phyloP scores from a whole-genome alignment of 371 early-diverging fungal species.

The Mortierella sp. region DNA sequence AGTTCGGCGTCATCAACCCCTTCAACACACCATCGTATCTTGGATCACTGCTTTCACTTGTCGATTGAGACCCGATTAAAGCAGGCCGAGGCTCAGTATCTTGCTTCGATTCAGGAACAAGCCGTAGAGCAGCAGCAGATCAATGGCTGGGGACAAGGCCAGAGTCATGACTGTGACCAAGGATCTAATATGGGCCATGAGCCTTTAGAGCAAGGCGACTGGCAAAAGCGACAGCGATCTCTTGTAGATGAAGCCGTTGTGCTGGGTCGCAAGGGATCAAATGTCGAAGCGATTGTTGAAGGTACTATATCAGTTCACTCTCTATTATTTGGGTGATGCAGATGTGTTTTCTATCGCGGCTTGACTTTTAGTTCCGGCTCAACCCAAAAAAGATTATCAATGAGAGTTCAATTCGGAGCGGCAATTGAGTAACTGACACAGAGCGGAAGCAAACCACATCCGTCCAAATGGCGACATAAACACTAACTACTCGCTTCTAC shows the following conservation, averaged over 20 bases:
- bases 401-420: not conserved
- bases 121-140: constrained; percentile 34
- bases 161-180: too few species aligned
- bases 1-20: constrained; percentile 38
- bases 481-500: not conserved
- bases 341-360: not conserved
- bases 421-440: not conserved
- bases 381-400: constrained; percentile 24
- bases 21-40: constrained; percentile 71
- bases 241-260: constrained; percentile 53
- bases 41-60: constrained; percentile 69
- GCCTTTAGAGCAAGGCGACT: constrained; percentile 26
- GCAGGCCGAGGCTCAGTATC: constrained; percentile 60
- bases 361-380: constrained; percentile 16
- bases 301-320: constrained; percentile 14
- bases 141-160: not conserved
- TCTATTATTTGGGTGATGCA: not conserved
- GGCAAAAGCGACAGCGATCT: constrained; percentile 42
- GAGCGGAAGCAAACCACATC: not conserved
- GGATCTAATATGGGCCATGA: constrained; percentile 1
- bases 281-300: constrained; percentile 53
- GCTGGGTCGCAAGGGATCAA: constrained; percentile 54
- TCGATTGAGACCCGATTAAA: constrained; percentile 71
- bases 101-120: constrained; percentile 45
- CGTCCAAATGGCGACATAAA: not conserved